phyloP scores from a whole-genome alignment of 306 rosid genomes.

The Rubus idaeus region DNA sequence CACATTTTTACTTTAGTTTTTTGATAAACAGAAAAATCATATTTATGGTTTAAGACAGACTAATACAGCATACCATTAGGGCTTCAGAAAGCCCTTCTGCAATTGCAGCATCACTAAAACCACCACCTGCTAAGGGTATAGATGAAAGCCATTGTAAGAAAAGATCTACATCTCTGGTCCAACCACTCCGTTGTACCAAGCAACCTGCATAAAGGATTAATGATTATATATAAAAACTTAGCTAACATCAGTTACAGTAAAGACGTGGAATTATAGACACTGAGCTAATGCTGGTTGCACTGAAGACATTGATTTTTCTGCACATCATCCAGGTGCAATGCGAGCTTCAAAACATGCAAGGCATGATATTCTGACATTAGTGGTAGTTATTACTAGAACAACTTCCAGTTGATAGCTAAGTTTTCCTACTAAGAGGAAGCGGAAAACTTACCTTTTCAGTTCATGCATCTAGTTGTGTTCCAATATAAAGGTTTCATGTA shows the following conservation, averaged over 20 bases:
- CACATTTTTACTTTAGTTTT: not conserved
- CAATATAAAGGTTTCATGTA: not conserved
- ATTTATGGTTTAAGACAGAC: not conserved
- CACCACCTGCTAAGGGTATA: slow-evolving; percentile 84
- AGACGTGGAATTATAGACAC: not conserved
- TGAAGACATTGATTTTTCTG: not conserved
- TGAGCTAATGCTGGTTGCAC: not conserved
- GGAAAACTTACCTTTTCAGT: not conserved
- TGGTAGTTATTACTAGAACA: not conserved
- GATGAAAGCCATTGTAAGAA: slow-evolving; percentile 75
- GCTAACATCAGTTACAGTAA: not conserved
- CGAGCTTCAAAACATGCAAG: not conserved
- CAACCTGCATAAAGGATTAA: slow-evolving; percentile 55
- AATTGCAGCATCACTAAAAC: slow-evolving; percentile 87
- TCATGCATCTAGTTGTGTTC: not conserved
- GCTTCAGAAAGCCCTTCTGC: slow-evolving; percentile 99
- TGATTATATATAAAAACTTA: slow-evolving; percentile 6
- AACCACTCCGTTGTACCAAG: slow-evolving; percentile 84
- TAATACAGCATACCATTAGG: slow-evolving; percentile 61
- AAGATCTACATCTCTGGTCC: slow-evolving; percentile 81
- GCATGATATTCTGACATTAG: not conserved
- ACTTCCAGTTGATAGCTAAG: not conserved
- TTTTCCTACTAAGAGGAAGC: not conserved
- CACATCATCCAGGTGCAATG: not conserved
- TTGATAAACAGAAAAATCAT: not conserved